Evolutionary conservation across 1,284 basidiomycete genomes (phyloP).

Genomic region (Cryptococcus sp.): DNA sequence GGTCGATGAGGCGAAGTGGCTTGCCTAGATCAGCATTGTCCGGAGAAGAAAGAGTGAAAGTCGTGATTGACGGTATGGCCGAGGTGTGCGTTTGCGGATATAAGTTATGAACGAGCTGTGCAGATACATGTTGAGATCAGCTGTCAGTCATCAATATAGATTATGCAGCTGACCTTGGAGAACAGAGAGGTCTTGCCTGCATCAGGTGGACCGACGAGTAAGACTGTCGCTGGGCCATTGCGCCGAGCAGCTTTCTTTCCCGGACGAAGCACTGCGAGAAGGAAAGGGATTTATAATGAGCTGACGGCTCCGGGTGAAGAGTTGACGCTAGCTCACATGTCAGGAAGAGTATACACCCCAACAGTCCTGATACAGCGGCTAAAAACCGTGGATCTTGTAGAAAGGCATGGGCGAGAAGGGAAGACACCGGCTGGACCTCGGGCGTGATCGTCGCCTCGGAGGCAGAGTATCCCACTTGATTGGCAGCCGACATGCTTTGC

Average conservation of each 20-base stretch:
- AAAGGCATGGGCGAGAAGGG: conserved; percentile 27
- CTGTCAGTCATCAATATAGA: too few species aligned
- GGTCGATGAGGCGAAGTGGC: conserved; percentile 40
- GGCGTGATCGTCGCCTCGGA: conserved; percentile 15
- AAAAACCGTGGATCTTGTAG: conserved; percentile 39
- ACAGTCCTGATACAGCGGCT: conserved; percentile 33
- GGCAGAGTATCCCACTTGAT: background rate
- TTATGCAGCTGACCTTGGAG: conserved; percentile 35
- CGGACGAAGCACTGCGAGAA: conserved; percentile 19
- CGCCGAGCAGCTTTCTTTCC: conserved; percentile 14
- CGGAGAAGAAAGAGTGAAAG: conserved; percentile 30
- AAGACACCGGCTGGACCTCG: conserved; percentile 30
- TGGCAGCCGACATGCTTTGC: background rate
- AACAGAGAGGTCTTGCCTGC: conserved; percentile 50
- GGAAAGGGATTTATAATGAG: conserved; percentile 2
- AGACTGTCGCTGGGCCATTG: conserved; percentile 34
- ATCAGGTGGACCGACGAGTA: conserved; percentile 46
- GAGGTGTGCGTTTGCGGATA: conserved; percentile 48
- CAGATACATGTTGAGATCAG: background rate
- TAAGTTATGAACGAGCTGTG: conserved; percentile 40
- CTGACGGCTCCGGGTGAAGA: background rate
- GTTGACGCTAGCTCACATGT: conserved; percentile 23
- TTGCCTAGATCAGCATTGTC: conserved; percentile 19
- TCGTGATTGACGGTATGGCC: conserved; percentile 32
- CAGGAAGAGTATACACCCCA: conserved; percentile 27